Percentiles rank a stretch among this genome's conserved stretches.
Evolutionary conservation across 1,284 basidiomycete species (phyloP).

Genomic region (Heterobasidion irregulare): DNA sequence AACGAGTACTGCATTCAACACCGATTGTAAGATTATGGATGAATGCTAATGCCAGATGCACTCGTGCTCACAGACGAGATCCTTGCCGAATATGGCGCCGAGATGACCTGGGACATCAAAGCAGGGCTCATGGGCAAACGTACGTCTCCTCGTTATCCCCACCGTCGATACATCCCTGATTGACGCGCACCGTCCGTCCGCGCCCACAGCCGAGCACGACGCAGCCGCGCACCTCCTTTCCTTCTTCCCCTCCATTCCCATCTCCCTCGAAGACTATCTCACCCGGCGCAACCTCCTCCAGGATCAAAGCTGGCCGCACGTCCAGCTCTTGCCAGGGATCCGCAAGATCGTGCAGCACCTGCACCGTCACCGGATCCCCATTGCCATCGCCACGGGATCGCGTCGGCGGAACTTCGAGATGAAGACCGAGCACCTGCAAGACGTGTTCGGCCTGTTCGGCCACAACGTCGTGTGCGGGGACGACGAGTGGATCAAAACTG

Average conservation of each 20-base stretch:
- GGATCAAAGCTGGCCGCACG: slow-evolving; percentile 57
- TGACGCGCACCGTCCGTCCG: background rate
- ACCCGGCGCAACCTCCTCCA: slow-evolving; percentile 45
- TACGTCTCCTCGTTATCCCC: slow-evolving; percentile 24
- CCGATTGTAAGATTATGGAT: background rate
- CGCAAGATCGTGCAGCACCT: slow-evolving; percentile 58
- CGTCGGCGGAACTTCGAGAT: slow-evolving; percentile 51
- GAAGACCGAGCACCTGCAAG: slow-evolving; percentile 52
- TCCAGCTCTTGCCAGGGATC: slow-evolving; percentile 63
- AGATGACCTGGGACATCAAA: slow-evolving; percentile 82
- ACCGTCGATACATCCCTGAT: background rate
- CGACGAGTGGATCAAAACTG: slow-evolving; percentile 33
- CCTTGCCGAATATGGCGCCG: slow-evolving; percentile 59
- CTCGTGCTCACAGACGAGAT: slow-evolving; percentile 44
- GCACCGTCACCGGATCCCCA: slow-evolving; percentile 54
- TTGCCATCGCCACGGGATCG: slow-evolving; percentile 72
- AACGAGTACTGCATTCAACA: slow-evolving; percentile 39
- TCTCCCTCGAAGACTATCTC: slow-evolving; percentile 54
- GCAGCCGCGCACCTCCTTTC: slow-evolving; percentile 61
- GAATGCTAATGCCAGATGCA: background rate
- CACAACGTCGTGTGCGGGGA: slow-evolving; percentile 62
- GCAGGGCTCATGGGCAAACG: slow-evolving; percentile 79
- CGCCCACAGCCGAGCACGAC: slow-evolving; percentile 51
- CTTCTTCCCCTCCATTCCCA: slow-evolving; percentile 61
- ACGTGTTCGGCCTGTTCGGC: slow-evolving; percentile 53